These are phyloP conservation scores for Amanita phalloides DNA, from an alignment of 768 basidiomycete genomes.

Conservation along the genomic window DNA sequence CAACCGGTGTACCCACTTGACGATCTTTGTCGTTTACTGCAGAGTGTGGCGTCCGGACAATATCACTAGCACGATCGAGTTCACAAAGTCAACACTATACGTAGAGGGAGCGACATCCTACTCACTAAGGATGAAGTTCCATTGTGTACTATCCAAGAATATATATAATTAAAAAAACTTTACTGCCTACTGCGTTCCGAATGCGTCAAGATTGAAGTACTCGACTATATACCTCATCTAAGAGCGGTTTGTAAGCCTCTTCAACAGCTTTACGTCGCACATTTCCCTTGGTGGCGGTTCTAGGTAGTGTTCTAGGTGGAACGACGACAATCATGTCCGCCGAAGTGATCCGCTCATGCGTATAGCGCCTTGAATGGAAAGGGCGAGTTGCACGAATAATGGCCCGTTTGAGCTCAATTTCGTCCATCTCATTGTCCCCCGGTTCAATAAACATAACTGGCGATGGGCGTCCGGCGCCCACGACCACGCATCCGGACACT, in stretches of 20 bases:
- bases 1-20: no score
- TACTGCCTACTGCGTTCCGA: neutral
- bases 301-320: conserved; percentile 51
- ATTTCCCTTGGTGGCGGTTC: conserved; percentile 77
- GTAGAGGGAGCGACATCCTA: no score
- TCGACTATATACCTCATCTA: conserved; percentile 44
- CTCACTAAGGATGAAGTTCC: neutral
- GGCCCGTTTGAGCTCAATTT: conserved; percentile 52
- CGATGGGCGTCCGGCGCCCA: conserved; percentile 66
- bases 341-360: conserved; percentile 67
- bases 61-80: no score
- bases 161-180: neutral
- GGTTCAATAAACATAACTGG: conserved; percentile 72
- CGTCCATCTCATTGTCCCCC: conserved; percentile 32
- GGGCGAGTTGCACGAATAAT: conserved; percentile 63
- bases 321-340: conserved; percentile 61
- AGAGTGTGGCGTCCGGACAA: no score
- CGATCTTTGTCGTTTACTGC: no score
- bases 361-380: conserved; percentile 66
- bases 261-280: conserved; percentile 71
- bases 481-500: conserved; percentile 67
- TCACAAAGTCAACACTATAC: no score
- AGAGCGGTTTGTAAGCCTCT: conserved; percentile 42
- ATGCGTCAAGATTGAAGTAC: neutral
- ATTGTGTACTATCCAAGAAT: neutral